Base-by-base conservation (phyloP, 1,139 yeast species). In the Pichia sorboxylosa region DNA sequence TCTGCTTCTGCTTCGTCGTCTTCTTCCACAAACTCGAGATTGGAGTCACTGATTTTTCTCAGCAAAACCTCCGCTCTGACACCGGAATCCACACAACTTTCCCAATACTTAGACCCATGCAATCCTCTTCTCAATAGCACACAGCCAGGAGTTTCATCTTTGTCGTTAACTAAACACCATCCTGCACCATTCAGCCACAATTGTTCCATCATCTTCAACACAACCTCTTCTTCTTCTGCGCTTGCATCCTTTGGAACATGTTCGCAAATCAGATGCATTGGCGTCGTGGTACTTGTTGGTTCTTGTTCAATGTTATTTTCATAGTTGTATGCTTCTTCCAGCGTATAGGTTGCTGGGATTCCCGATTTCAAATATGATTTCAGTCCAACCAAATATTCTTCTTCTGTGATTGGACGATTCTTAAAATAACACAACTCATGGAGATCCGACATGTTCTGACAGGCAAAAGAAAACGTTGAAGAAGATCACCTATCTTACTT, bases 171-270 rank as follows among this genome's bases (percentile, higher is more conserved):
- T 39, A 77, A 63, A 47, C 76, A 76, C 96, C 96, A 87, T 7
- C 93, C 94, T 0, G 94, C 95, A 11, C 97, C 97, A 52, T 75
- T 79, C 48, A 82, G 75, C 46, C 87, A 75, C 36, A 87, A 56
- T 11, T 61, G 64, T 24, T 72, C 72, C 36, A 83, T 73, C 73
- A 85, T 64, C 15, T 59, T 52, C 23, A 55, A 43, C 0, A 80
- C 70, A 1, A 71, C 63, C 1, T 47, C 49, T 19, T 58, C 41
- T 47, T 80, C 85, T 0, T 60, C 69, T 0, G 57, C 66, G 0
- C 46, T 47, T 1, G 56, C 44, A 45, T 70, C 72, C 5, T 27
- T 18, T 0, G 85, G 83, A 9, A 75, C 44, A 36, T 63, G 55
- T 27, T 65, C 62, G 39, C 72, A 64, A 14, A 85, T 63, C 31